Conservation (phyloP, 768 basidiomycete genomes). For the Collybiopsis luxurians region DNA sequence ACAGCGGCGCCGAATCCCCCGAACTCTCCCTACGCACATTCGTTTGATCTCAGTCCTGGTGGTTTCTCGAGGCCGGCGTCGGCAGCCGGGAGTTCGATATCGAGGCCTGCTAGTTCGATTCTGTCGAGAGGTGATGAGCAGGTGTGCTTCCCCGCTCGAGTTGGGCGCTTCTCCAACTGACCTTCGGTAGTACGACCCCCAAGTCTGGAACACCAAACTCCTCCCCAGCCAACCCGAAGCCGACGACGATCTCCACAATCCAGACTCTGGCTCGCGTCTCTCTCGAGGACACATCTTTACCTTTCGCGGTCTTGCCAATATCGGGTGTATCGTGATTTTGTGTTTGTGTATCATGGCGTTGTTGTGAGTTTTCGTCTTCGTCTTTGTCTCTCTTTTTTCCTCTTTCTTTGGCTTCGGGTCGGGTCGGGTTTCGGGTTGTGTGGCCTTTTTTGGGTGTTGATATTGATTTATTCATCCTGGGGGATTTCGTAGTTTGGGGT, state of each 20-base stretch:
- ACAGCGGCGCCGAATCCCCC: no score
- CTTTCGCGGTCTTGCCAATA: slow-evolving; percentile 45
- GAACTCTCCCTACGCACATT: no score
- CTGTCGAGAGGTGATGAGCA: no score
- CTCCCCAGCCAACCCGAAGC: slow-evolving; percentile 1
- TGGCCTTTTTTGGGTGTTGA: background rate
- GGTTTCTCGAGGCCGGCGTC: no score
- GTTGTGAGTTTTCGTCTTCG: slow-evolving; percentile 28
- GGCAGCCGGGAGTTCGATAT: no score
- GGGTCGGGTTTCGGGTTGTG: no score
- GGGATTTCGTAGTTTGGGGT: slow-evolving; percentile 27
- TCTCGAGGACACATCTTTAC: slow-evolving; percentile 43
- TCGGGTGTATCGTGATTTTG: slow-evolving; percentile 41
- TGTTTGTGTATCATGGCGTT: slow-evolving; percentile 28
- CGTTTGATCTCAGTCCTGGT: no score
- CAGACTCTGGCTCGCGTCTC: slow-evolving; percentile 33
- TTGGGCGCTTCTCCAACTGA: background rate
- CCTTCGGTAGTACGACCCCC: background rate
- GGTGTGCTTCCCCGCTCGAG: background rate
- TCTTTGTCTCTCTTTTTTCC: no score
- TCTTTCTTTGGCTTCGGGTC: no score
- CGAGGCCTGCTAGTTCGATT: no score
- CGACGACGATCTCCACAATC: slow-evolving; percentile 7
- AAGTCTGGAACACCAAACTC: slow-evolving; percentile 2
- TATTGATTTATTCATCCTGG: slow-evolving; percentile 14